These are phyloP conservation scores for Eremothecium cymbalariae DNA, from an alignment of 1,139 yeast genomes.

Conservation along the genomic window DNA sequence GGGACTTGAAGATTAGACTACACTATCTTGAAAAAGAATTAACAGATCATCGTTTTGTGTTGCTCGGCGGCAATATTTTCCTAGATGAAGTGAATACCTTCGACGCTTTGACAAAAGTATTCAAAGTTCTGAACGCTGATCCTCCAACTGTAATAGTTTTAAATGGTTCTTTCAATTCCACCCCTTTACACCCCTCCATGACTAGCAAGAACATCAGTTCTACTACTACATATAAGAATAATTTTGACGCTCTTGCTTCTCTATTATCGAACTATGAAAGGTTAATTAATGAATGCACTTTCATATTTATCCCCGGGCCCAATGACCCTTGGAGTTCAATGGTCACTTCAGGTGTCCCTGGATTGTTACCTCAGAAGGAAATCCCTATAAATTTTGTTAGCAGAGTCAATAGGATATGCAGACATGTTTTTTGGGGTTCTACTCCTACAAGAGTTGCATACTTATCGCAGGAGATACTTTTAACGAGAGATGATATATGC, in stretches of 20 bases:
- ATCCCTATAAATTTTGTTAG: conserved; percentile 66
- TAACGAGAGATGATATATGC: conserved; percentile 66
- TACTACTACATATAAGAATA: conserved; percentile 50
- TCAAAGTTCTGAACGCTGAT: conserved; percentile 42
- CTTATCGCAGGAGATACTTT: conserved; percentile 71
- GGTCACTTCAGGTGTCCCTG: conserved; percentile 56
- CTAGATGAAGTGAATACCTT: conserved; percentile 52
- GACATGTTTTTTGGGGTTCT: conserved; percentile 59
- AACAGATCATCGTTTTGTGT: conserved; percentile 48
- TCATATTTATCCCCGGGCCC: conserved; percentile 75
- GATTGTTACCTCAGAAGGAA: conserved; percentile 61
- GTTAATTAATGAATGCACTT: conserved; percentile 38
- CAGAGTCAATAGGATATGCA: conserved; percentile 55
- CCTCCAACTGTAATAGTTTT: conserved; percentile 55
- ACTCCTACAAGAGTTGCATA: conserved; percentile 77
- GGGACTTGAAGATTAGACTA: conserved; percentile 48
- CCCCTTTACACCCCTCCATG: conserved; percentile 42
- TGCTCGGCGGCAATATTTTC: conserved; percentile 67
- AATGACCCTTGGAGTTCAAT: conserved; percentile 91
- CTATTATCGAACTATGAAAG: conserved; percentile 44
- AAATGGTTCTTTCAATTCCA: conserved; percentile 63
- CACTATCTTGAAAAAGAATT: conserved; percentile 49
- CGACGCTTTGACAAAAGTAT: conserved; percentile 55
- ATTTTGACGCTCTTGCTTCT: conserved; percentile 64
- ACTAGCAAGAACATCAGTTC: conserved; percentile 37